These are phyloP conservation scores for Astragalus membranaceus DNA, from an alignment of 306 rosid genomes.

Conservation along the genomic window DNA sequence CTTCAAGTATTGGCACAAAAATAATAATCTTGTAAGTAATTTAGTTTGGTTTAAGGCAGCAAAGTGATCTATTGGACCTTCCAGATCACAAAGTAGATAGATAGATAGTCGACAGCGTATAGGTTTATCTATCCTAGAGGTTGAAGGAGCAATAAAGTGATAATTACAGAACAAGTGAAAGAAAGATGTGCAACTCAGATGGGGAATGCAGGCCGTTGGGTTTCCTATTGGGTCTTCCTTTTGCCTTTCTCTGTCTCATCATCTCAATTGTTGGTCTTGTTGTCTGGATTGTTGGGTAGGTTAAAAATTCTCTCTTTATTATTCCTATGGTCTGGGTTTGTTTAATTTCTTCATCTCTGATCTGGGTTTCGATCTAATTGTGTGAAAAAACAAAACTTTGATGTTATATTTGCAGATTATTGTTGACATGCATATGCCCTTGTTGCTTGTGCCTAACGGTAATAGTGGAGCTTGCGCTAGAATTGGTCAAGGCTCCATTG, in stretches of 20 bases:
- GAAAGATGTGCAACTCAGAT: constrained; percentile 45
- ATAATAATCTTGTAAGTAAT: background rate
- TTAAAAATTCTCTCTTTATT: background rate
- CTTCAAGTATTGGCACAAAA: too few species aligned
- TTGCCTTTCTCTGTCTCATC: constrained; percentile 65
- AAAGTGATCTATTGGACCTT: too few species aligned
- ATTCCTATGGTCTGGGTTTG: background rate
- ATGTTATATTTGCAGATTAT: constrained; percentile 33
- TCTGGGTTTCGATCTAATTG: background rate
- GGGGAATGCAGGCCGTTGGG: constrained; percentile 92
- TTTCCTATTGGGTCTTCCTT: constrained; percentile 80
- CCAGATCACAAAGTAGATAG: too few species aligned
- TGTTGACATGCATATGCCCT: constrained; percentile 74
- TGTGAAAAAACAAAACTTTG: background rate
- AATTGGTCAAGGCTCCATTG: constrained; percentile 68
- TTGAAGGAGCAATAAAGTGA: background rate
- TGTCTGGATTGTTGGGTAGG: constrained; percentile 73
- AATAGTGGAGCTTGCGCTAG: constrained; percentile 62
- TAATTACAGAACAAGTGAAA: too few species aligned
- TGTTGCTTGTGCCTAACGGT: constrained; percentile 74
- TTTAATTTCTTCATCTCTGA: background rate
- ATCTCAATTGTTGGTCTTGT: constrained; percentile 60
- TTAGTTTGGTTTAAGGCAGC: background rate
- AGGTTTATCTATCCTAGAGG: too few species aligned
- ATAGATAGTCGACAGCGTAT: too few species aligned